Base-by-base conservation (phyloP, 2,329 filamentous ascomycete genomes). In the Herpotrichia juniperi region DNA sequence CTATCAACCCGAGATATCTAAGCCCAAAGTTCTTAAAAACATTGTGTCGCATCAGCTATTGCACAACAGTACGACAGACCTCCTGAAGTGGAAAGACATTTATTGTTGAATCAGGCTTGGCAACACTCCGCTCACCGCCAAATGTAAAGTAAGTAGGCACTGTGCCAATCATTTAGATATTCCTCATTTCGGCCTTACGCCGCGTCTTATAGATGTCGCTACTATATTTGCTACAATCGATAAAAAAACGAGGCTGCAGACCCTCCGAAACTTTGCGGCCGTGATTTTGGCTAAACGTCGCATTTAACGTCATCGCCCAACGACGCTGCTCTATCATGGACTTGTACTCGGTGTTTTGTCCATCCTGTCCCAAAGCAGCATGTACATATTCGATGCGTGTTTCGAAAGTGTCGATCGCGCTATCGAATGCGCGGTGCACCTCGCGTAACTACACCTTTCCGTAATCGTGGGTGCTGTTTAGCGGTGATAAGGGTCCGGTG, bases 371-470 rank as follows among this genome's bases (percentile, higher is more conserved):
- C 7, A 28, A 28, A 28, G 26, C 26, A 28, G 26, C 7, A 12
- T 28, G 26, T 12, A 28, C 26, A 28, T 28, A 28, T 6, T 28
- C 26, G 26, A 28, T 12, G 7, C 8, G 8, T 35, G 14, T 35
- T 35, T n/a, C 12, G 16, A 35, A n/a, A 35, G 32, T n/a, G 32
- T 6, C 8, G 32, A 35, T 42, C 14, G 19, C 48, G 44, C 52
- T 55, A 55, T 53, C 32, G 51, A 49, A 37, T 12, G 10, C 31
- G 16, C n/a, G 16, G 5, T 34, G 34, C n/a, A 28, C 19, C 17
- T 55, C 52, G 52, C 52, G 44, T 51, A 48, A 30, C n/a, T 17
- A 37, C 8, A 9, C n/a, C 14, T 25, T 45, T 52, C 50, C 44
- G 35, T 24, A 26, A 22, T 39, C 32, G 21, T 43, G 11, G 4